These are phyloP conservation scores for Melastoma candidum DNA, from an alignment of 441 rosid genomes.

Conservation along the genomic window DNA sequence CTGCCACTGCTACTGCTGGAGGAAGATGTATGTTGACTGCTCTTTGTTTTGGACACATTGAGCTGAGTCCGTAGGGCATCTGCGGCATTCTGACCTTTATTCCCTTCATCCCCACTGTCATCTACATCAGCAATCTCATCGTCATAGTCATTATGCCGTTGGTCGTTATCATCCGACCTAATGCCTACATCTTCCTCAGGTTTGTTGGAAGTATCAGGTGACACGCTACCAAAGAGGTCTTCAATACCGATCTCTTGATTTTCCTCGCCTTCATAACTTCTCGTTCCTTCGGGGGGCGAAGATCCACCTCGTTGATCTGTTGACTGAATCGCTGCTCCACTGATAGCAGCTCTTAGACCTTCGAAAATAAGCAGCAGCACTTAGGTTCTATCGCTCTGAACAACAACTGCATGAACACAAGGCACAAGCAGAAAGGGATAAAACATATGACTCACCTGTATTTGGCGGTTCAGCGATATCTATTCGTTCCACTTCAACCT, in stretches of 20 bases:
- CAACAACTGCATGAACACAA: too few relatives aligned
- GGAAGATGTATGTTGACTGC: conserved; percentile 29
- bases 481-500: conserved; percentile 79
- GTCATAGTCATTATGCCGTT: conserved; percentile 37
- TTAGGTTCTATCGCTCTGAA: too few relatives aligned
- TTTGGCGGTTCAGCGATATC: conserved; percentile 50
- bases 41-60: conserved; percentile 30
- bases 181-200: conserved; percentile 20
- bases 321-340: conserved; percentile 22
- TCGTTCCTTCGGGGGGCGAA: conserved; percentile 25
- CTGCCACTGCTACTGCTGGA: conserved; percentile 63
- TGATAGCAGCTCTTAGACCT: conserved; percentile 26
- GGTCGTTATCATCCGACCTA: conserved; percentile 21
- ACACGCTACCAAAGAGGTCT: conserved; percentile 48
- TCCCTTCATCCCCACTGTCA: conserved; percentile 54
- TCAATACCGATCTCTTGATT: conserved; percentile 53
- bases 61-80: conserved; percentile 87
- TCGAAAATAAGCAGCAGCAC: neutral
- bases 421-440: too few relatives aligned
- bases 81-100: conserved; percentile 70
- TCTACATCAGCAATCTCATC: conserved; percentile 91
- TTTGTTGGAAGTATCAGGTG: conserved; percentile 34
- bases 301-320: conserved; percentile 21
- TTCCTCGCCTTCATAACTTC: conserved; percentile 49
- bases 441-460: conserved; percentile 27